These are phyloP conservation scores for Monosporascus sp. DNA, from an alignment of 2,329 filamentous ascomycete genomes.

Conservation along the genomic window DNA sequence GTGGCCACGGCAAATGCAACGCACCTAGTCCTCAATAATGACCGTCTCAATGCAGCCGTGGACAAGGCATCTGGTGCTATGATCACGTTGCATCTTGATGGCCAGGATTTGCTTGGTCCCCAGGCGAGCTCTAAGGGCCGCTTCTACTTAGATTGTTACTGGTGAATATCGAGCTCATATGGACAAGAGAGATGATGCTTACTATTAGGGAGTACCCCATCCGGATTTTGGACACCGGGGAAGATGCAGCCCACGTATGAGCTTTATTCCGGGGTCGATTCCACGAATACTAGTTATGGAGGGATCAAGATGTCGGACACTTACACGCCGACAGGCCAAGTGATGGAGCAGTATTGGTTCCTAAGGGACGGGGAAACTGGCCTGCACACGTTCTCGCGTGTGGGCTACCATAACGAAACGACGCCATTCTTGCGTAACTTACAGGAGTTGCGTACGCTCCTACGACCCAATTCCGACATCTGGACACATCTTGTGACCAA, in stretches of 20 bases:
- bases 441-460: constrained; percentile 57
- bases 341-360: constrained; percentile 62
- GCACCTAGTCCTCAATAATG: constrained; percentile 31
- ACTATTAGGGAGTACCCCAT: constrained; percentile 33
- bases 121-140: constrained; percentile 42
- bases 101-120: constrained; percentile 46
- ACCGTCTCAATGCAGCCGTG: constrained; percentile 32
- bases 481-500: constrained; percentile 61
- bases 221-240: constrained; percentile 55
- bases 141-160: constrained; percentile 61
- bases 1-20: constrained; percentile 30
- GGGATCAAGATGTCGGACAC: constrained; percentile 56
- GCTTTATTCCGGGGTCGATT: constrained; percentile 47
- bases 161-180: constrained; percentile 22
- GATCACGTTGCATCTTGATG: constrained; percentile 30
- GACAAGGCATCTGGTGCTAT: constrained; percentile 33
- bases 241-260: constrained; percentile 40
- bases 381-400: constrained; percentile 55
- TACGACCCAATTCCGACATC: constrained; percentile 52
- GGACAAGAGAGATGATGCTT: constrained; percentile 5
- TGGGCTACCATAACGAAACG: constrained; percentile 54
- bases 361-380: constrained; percentile 58
- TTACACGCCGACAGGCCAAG: constrained; percentile 52
- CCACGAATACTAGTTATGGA: constrained; percentile 45
- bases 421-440: constrained; percentile 52